phyloP scores from a whole-genome alignment of 2,329 filamentous ascomycete genomes.

The Geosmithia morbida region DNA sequence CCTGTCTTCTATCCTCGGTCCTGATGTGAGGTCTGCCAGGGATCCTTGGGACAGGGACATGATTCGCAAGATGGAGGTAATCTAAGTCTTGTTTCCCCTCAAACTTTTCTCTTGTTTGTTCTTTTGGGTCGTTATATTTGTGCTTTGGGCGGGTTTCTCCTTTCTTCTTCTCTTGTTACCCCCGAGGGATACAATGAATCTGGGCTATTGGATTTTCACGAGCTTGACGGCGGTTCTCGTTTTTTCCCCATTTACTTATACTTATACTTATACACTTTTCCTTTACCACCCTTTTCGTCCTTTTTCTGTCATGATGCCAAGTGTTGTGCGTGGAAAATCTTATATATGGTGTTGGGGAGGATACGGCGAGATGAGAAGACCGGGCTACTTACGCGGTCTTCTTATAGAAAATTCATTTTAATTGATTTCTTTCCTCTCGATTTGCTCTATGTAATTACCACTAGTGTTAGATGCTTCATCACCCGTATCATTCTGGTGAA shows the following conservation, averaged over 20 bases:
- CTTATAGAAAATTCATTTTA: no score
- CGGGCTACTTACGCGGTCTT: neutral
- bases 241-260: neutral
- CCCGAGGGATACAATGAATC: no score
- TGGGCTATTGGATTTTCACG: slow-evolving; percentile 2
- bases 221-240: slow-evolving; percentile 4
- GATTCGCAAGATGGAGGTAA: slow-evolving; percentile 2
- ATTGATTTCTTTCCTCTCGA: no score
- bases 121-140: neutral
- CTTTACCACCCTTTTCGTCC: slow-evolving; percentile 1
- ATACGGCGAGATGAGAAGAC: neutral
- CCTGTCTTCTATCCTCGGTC: slow-evolving; percentile 2
- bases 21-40: neutral
- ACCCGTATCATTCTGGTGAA: no score
- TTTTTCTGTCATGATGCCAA: neutral
- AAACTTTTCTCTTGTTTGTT: slow-evolving; percentile 4
- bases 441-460: no score
- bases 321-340: neutral
- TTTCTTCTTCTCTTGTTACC: neutral
- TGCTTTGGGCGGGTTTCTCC: no score
- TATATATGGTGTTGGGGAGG: neutral
- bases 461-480: no score
- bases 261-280: slow-evolving; percentile 2
- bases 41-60: slow-evolving; percentile 3
- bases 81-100: neutral